Conservation (phyloP, 306 rosid genomes). For the Coriaria nepalensis region DNA sequence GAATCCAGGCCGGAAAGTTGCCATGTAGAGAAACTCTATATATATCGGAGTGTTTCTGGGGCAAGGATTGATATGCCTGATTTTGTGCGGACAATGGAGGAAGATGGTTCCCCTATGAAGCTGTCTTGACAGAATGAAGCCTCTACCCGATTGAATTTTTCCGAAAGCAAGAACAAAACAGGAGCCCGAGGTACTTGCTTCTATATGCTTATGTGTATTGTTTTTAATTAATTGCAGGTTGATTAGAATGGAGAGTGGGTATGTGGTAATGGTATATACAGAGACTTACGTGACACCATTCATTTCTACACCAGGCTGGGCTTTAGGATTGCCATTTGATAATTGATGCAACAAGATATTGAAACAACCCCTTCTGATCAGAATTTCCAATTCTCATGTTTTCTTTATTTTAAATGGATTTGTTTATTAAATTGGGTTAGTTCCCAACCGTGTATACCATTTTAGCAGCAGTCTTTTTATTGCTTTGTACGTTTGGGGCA, state of each 20-base stretch:
- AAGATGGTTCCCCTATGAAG: conserved; percentile 32
- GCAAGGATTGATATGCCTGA: conserved; percentile 77
- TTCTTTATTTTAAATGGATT: too few species aligned
- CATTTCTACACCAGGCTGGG: conserved; percentile 69
- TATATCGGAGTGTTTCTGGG: conserved; percentile 73
- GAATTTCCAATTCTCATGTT: too few species aligned
- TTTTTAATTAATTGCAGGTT: conserved; percentile 23
- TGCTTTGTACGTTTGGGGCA: too few species aligned
- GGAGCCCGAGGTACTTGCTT: conserved; percentile 33
- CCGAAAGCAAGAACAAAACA: too few species aligned
- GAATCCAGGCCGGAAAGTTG: conserved; percentile 54
- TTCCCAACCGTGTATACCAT: too few species aligned
- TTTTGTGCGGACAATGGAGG: conserved; percentile 70
- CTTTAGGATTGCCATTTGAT: conserved; percentile 29
- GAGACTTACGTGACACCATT: conserved; percentile 56
- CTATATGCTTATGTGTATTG: neutral
- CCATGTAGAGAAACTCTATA: conserved; percentile 82
- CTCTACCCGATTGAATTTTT: too few species aligned
- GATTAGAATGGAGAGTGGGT: conserved; percentile 26
- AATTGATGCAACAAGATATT: conserved; percentile 20
- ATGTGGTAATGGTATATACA: conserved; percentile 29
- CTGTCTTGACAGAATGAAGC: conserved; percentile 28
- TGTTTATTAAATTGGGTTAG: too few species aligned
- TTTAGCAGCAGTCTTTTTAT: too few species aligned
- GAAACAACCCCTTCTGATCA: neutral